Percentiles rank a stretch among this genome's conserved stretches.
Conservation (phyloP, 2,329 filamentous ascomycete species). For the Drechslera avenae region DNA sequence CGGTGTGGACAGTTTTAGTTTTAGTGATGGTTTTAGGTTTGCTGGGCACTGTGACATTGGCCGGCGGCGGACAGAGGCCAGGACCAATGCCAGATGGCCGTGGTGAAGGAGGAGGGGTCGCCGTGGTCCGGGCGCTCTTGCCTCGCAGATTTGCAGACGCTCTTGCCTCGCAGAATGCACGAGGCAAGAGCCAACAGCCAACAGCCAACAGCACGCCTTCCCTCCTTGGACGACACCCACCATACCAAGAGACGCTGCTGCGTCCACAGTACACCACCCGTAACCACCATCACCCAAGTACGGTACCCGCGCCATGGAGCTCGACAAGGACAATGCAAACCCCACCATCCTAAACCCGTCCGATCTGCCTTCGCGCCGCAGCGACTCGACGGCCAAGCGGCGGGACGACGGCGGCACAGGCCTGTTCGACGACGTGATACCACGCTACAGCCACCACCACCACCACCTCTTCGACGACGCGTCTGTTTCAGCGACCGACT, state of each 20-base stretch:
- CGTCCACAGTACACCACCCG: too few species aligned
- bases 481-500: slow-evolving; percentile 42
- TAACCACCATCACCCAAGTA: background rate
- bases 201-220: too few species aligned
- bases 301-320: slow-evolving; percentile 42
- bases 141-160: slow-evolving; percentile 6
- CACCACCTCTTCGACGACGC: slow-evolving; percentile 53
- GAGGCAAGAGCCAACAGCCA: slow-evolving; percentile 17
- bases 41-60: too few species aligned
- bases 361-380: slow-evolving; percentile 81
- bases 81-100: slow-evolving; percentile 5
- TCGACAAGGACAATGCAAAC: slow-evolving; percentile 75
- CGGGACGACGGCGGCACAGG: slow-evolving; percentile 57
- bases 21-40: too few species aligned
- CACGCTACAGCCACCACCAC: slow-evolving; percentile 57
- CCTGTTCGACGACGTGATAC: slow-evolving; percentile 60
- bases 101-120: background rate
- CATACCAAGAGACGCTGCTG: background rate
- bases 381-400: slow-evolving; percentile 48
- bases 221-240: slow-evolving; percentile 15
- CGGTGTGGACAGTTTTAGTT: too few species aligned
- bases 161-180: too few species aligned
- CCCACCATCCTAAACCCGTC: slow-evolving; percentile 88
- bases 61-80: slow-evolving; percentile 8
- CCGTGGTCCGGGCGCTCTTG: slow-evolving; percentile 4